Evolutionary conservation across 306 rosid species (phyloP).

Genomic region (Boehmeria nivea): DNA sequence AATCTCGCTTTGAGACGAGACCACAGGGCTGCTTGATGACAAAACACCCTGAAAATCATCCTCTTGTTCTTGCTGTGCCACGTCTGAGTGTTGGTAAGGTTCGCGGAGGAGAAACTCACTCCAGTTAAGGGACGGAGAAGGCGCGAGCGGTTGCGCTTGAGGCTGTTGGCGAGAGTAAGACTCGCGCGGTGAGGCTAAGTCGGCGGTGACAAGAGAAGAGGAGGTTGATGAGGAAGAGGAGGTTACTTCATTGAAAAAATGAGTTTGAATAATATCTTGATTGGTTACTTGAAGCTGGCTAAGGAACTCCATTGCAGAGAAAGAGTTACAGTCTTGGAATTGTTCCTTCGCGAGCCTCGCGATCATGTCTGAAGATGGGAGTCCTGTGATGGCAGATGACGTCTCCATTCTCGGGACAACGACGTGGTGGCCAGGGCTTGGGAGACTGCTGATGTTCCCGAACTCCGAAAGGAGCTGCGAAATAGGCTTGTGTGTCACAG

Average conservation of each 20-base stretch:
- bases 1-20: constrained; percentile 22
- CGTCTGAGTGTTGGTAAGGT: constrained; percentile 34
- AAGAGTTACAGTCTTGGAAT: constrained; percentile 11
- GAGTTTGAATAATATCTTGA: constrained; percentile 31
- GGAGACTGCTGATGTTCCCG: constrained; percentile 54
- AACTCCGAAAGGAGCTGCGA: constrained; percentile 73
- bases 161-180: constrained; percentile 33
- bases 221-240: constrained; percentile 71
- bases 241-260: constrained; percentile 50
- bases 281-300: constrained; percentile 32
- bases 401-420: constrained; percentile 28
- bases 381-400: constrained; percentile 14
- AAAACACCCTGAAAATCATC: constrained; percentile 17
- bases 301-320: constrained; percentile 23
- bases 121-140: constrained; percentile 41
- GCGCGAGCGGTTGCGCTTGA: constrained; percentile 24
- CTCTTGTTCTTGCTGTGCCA: constrained; percentile 27
- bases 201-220: constrained; percentile 44
- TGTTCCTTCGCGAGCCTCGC: constrained; percentile 23
- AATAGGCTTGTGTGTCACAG: constrained; percentile 78
- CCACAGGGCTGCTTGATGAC: constrained; percentile 17
- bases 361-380: constrained; percentile 21
- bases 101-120: constrained; percentile 51
- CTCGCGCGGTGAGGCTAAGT: constrained; percentile 35
- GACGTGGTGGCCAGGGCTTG: constrained; percentile 24